Base-by-base conservation (phyloP, 2,329 filamentous ascomycete species). In the Plectosphaerella plurivora region DNA sequence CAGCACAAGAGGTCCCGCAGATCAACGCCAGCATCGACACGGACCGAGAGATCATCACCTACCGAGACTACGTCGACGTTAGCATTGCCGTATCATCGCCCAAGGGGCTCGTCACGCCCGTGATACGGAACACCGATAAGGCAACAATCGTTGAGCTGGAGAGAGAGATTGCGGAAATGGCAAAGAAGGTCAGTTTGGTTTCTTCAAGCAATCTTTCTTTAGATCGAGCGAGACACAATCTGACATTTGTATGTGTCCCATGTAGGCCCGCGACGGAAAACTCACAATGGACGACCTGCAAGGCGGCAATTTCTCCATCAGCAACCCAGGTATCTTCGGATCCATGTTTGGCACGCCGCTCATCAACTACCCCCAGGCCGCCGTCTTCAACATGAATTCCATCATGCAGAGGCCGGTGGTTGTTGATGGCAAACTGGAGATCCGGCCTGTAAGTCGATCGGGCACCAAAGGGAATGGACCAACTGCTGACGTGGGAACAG, bases 211-310 rank as follows among this genome's bases (percentile, higher is more conserved):
- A n/a, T n/a, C n/a, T n/a, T n/a, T n/a, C n/a, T 10, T 1, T 12
- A 2, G 18, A 12, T n/a, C 18, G 4, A 3, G 28, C 14, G 50
- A 56, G 15, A 54, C 2, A 2, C 12, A 12, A n/a, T 16, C 46
- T 53, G 6, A 41, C 12, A 2, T 0, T 3, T n/a, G 9, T 3
- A 12, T 3, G 12, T 22, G 22, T 22, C 5, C 5, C 22, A 3
- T 9, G 16, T 39, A 85, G 64, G 86, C 86, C 56, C 77, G 83
- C 42, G 86, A 89, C 58, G 85, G 85, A 65, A 89, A 89, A 75
- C 78, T 89, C 52, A 89, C 88, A 76, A 86, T 87, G 42, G 85
- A 88, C 62, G 86, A 89, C 66, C 88, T 88, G 75, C 84, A 88
- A 71, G 87, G 87, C 36, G 86, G 86, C 60, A 88, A 85, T 62